Base-by-base conservation (phyloP, 2,329 filamentous ascomycete species). In the Sporothrix protearum region DNA sequence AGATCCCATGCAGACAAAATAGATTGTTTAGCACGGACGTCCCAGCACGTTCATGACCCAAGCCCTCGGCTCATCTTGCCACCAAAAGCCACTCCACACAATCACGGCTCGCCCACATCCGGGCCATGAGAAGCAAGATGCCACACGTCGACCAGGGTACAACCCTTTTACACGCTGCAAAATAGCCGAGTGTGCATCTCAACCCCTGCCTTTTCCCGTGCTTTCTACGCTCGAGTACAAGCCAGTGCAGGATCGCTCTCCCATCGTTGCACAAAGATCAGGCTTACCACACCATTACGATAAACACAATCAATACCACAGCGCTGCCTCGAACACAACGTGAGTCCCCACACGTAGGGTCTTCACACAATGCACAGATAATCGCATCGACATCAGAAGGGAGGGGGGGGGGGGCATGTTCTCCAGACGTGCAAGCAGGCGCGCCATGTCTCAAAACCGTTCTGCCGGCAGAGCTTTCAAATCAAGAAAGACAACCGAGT, bases 161-260 rank as follows among this genome's bases (percentile, higher is more conserved):
- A 19, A n/a, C 45, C 22, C n/a, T 19, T 9, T 51, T 49, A 10
- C 16, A 10, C 45, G n/a, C 51, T 64, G 53, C 19, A 53, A 61
- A 39, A 8, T 70, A 72, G 53, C 68, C 71, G 71, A 72, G 63
- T 47, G 10, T 72, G 71, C 71, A 72, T 72, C 33, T 14, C 10
- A 10, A 70, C 68, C 71, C 71, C 51, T 53, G 68, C 14, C 25
- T 5, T 25, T 47, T 30, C 25, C 19, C 33, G 33, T 49, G 9
- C 22, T 33, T n/a, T 66, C 36, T 64, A 1, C 12, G 22, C 28
- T n/a, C 7, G 16, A 66, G 42, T 49, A n/a, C 63, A 66, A 9
- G 25, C 5, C 28, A 25, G 68, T 68, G 71, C 71, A 72, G 68
- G 68, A 72, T 72, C 71, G 33, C 12, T 49, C 30, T 28, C 30